These are phyloP conservation scores for Pythium pectinolyticum DNA, from an alignment of 352 stramenopile genomes.

Conservation along the genomic window DNA sequence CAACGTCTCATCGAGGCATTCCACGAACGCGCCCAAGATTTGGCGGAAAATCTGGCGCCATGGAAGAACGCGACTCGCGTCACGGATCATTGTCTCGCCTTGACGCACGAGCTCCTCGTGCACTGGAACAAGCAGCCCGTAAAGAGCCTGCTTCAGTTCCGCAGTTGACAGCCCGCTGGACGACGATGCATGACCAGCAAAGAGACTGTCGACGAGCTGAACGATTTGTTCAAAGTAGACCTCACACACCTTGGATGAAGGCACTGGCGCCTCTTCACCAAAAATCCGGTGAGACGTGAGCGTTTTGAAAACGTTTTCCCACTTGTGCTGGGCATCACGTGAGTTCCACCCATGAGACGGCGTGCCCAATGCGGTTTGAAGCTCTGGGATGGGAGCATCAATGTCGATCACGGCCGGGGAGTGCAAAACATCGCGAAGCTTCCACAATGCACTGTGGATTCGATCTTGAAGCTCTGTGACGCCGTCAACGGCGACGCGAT, in stretches of 20 bases:
- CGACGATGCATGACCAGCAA: conserved; percentile 27
- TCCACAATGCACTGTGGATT: conserved; percentile 23
- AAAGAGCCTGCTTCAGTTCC: conserved; percentile 69
- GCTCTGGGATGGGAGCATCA: conserved; percentile 40
- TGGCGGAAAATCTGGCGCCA: conserved; percentile 62
- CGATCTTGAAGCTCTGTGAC: conserved; percentile 16
- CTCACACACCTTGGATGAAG: conserved; percentile 43
- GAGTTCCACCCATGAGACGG: conserved; percentile 42
- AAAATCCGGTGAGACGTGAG: conserved; percentile 16
- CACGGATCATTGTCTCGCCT: conserved; percentile 9
- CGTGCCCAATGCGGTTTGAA: conserved; percentile 37
- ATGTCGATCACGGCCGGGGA: conserved; percentile 21
- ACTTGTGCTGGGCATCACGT: conserved; percentile 28
- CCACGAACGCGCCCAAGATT: conserved; percentile 62
- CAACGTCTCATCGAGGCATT: conserved; percentile 48
- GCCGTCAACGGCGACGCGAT: background rate
- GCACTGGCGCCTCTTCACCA: conserved; percentile 15
- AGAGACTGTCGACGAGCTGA: conserved; percentile 58
- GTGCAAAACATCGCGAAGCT: conserved; percentile 21
- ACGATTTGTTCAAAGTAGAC: conserved; percentile 55
- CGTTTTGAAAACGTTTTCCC: conserved; percentile 15
- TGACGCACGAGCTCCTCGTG: conserved; percentile 37
- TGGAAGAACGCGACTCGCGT: conserved; percentile 33
- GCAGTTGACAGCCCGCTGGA: conserved; percentile 39
- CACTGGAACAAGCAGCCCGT: conserved; percentile 47